Percentiles rank a stretch among this genome's conserved stretches.
phyloP scores from a whole-genome alignment of 441 rosid species.

The Aquilaria agallochum region DNA sequence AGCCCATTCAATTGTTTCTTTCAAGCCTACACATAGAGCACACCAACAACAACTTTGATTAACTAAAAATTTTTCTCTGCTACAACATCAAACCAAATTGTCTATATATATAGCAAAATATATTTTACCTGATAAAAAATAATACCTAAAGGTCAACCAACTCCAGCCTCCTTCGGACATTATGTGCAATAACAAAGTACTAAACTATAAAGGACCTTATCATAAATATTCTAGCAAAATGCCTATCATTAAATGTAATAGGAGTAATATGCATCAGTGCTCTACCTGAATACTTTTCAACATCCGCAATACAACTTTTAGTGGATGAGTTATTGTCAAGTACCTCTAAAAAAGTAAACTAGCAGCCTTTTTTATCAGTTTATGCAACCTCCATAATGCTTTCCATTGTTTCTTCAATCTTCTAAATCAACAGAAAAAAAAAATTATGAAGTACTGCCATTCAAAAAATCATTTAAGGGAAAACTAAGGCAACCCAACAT shows the following conservation, averaged over 20 bases:
- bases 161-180: no score
- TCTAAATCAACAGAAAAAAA: conserved; percentile 19
- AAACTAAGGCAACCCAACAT: conserved; percentile 40
- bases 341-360: conserved; percentile 57
- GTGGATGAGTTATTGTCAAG: conserved; percentile 54
- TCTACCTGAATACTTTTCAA: conserved; percentile 62
- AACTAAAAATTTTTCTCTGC: no score
- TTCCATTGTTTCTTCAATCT: conserved; percentile 84
- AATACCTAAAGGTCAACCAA: neutral
- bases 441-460: conserved; percentile 8
- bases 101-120: no score
- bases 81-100: no score
- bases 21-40: no score
- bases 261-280: no score
- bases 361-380: conserved; percentile 82
- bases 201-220: neutral
- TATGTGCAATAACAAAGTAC: conserved; percentile 8
- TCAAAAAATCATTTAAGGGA: conserved; percentile 6
- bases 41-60: no score
- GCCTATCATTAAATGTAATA: no score
- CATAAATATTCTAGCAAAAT: conserved; percentile 5
- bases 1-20: no score
- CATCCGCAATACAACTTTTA: conserved; percentile 58
- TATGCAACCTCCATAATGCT: conserved; percentile 79
- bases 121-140: no score